Evolutionary conservation across 1,284 basidiomycete genomes (phyloP).

Genomic region (Leccinum pachyderme): DNA sequence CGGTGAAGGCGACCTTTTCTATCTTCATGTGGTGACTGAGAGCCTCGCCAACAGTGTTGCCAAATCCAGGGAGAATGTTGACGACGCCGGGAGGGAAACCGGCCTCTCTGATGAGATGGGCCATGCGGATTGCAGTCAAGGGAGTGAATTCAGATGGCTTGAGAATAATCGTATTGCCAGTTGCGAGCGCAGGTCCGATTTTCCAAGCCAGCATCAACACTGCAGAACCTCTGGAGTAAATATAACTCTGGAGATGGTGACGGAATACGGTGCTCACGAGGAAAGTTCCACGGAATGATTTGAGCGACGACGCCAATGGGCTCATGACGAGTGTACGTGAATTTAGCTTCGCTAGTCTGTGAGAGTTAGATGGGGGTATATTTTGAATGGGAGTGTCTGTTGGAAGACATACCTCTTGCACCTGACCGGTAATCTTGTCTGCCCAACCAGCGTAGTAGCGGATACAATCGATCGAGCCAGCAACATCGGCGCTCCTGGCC

Average conservation of each 20-base stretch:
- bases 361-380: neutral
- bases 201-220: conserved; percentile 82
- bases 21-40: conserved; percentile 65
- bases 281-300: conserved; percentile 83
- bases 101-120: conserved; percentile 47
- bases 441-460: conserved; percentile 80
- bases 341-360: conserved; percentile 64
- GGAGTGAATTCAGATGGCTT: conserved; percentile 94
- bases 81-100: conserved; percentile 72
- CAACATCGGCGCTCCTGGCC: conserved; percentile 72
- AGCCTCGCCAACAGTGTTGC: conserved; percentile 63
- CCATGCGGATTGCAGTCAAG: conserved; percentile 68
- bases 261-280: conserved; percentile 40
- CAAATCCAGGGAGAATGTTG: conserved; percentile 70
- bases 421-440: conserved; percentile 86
- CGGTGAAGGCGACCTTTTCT: conserved; percentile 76
- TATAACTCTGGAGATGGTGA: neutral
- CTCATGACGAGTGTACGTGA: conserved; percentile 86
- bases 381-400: neutral
- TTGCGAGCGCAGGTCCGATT: conserved; percentile 81
- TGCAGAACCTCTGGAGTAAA: conserved; percentile 18
- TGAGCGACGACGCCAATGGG: conserved; percentile 90
- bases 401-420: conserved; percentile 55
- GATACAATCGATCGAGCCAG: conserved; percentile 64
- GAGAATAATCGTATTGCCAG: conserved; percentile 80